Evolutionary conservation across 2,329 filamentous ascomycete species (phyloP).

Genomic region (Pezicula carpinea): DNA sequence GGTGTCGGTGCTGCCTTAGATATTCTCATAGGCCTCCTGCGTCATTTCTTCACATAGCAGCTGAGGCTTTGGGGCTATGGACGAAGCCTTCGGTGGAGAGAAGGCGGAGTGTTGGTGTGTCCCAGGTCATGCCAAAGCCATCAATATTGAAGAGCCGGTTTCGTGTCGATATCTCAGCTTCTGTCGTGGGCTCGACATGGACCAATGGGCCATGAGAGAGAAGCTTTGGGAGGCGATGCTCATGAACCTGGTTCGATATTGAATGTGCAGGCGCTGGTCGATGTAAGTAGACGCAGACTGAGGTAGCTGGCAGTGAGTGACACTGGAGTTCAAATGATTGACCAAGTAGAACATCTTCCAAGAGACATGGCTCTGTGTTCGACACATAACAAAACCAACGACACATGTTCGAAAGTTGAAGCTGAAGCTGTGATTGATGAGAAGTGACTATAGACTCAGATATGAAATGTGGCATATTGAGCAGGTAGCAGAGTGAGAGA

Average conservation of each 20-base stretch:
- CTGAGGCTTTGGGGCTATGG: conserved; percentile 44
- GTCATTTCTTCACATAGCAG: conserved; percentile 40
- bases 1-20: conserved; percentile 47
- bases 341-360: conserved; percentile 50
- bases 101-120: conserved; percentile 37
- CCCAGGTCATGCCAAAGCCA: conserved; percentile 51
- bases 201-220: conserved; percentile 41
- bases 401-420: conserved; percentile 45
- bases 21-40: conserved; percentile 41
- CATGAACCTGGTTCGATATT: conserved; percentile 40
- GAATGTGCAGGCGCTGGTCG: conserved; percentile 31
- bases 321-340: too few species aligned
- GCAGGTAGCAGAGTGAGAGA: too few species aligned
- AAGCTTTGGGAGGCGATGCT: conserved; percentile 46
- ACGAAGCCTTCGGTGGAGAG: conserved; percentile 36
- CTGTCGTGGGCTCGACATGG: conserved; percentile 30
- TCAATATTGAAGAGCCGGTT: conserved; percentile 51
- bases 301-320: conserved; percentile 16
- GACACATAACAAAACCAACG: conserved; percentile 55
- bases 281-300: conserved; percentile 18
- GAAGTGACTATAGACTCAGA: too few species aligned
- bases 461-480: too few species aligned
- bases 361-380: conserved; percentile 44
- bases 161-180: conserved; percentile 40
- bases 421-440: too few species aligned